phyloP scores from a whole-genome alignment of 108 stramenopile genomes.

The Skeletonema potamos region DNA sequence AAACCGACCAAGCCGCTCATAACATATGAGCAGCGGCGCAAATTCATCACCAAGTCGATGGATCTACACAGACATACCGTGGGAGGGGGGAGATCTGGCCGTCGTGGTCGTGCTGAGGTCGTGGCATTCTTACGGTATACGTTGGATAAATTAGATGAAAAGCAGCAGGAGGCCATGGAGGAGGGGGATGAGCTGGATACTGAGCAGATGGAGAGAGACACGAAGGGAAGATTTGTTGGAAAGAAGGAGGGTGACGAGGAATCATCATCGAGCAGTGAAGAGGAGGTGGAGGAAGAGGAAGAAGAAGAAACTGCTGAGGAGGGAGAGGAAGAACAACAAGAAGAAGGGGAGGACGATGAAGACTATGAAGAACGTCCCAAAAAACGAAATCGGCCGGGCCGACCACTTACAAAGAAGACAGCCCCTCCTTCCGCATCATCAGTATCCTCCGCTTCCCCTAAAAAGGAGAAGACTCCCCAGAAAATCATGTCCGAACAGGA shows the following conservation, averaged over 20 bases:
- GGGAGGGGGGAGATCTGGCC: conserved; percentile 38
- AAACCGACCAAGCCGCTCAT: conserved; percentile 26
- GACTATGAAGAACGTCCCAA: conserved; percentile 13
- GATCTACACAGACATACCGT: conserved; percentile 38
- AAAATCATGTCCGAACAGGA: conserved; percentile 61
- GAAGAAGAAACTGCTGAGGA: conserved; percentile 5
- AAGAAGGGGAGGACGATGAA: conserved; percentile 25
- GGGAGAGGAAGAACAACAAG: conserved; percentile 18
- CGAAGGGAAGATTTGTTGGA: not conserved
- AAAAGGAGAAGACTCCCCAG: not conserved
- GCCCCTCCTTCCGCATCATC: not conserved
- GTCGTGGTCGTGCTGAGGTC: conserved; percentile 40
- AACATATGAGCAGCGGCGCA: conserved; percentile 31
- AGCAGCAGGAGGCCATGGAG: conserved; percentile 35
- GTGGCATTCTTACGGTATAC: conserved; percentile 35
- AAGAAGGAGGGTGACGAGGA: conserved; percentile 28
- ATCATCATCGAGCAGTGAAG: conserved; percentile 23
- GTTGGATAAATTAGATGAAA: conserved; percentile 40
- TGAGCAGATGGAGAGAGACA: conserved; percentile 15
- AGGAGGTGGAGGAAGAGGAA: conserved; percentile 22
- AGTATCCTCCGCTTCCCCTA: not conserved
- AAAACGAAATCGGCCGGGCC: conserved; percentile 22
- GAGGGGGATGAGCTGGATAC: conserved; percentile 5
- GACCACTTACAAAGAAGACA: conserved; percentile 4
- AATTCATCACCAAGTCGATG: conserved; percentile 32